phyloP scores from a whole-genome alignment of 2,329 filamentous ascomycete genomes.

The Phaeosphaeriaceae sp. region DNA sequence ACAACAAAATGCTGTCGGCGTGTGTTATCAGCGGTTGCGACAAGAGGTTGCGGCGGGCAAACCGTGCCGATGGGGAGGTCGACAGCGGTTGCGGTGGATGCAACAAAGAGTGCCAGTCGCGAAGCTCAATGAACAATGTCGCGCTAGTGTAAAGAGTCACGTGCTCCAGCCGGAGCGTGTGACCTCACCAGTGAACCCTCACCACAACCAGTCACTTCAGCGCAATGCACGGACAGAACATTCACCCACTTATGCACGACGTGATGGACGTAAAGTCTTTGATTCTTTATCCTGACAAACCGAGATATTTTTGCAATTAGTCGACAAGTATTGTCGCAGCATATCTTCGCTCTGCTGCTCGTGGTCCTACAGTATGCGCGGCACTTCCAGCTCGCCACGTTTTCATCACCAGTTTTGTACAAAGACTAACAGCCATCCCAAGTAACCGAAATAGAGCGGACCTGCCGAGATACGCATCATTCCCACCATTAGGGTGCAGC shows the following conservation, averaged over 20 bases:
- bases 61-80: conserved; percentile 26
- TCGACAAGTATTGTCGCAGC: conserved; percentile 9
- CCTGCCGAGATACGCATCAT: conserved; percentile 1
- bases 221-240: neutral
- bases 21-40: neutral
- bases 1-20: neutral
- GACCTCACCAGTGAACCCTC: neutral
- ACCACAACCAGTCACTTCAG: no score
- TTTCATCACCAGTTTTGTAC: conserved; percentile 2
- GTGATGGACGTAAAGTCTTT: neutral
- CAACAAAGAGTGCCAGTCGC: conserved; percentile 26
- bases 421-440: neutral
- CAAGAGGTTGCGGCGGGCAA: conserved; percentile 9
- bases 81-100: conserved; percentile 26
- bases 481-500: conserved; percentile 20
- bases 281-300: conserved; percentile 5
- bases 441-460: conserved; percentile 5
- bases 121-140: conserved; percentile 5
- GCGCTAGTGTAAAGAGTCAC: neutral
- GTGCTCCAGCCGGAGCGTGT: neutral
- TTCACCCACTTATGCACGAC: neutral
- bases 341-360: neutral
- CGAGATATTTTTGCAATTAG: conserved; percentile 20
- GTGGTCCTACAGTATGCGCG: neutral
- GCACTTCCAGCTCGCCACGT: neutral